Evolutionary conservation across 192 early-diverging fungal genomes (phyloP).

Genomic region (Geranomyces michiganensis): DNA sequence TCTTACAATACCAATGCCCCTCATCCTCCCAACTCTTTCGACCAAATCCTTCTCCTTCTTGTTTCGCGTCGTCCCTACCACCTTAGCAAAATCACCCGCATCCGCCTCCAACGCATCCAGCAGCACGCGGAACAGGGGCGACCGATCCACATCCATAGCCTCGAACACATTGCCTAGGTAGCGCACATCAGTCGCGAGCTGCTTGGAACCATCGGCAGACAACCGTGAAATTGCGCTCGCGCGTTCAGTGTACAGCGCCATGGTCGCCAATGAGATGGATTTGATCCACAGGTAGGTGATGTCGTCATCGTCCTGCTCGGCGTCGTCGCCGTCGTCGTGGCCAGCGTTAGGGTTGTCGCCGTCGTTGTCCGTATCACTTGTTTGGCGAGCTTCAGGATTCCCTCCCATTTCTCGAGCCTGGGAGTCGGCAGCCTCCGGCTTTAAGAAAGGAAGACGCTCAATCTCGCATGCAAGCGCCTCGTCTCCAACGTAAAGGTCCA

Average conservation of each 20-base stretch:
- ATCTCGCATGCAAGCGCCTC: conserved; percentile 53
- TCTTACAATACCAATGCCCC: background rate
- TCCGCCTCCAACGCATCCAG: conserved; percentile 1
- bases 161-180: conserved; percentile 65
- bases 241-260: conserved; percentile 45
- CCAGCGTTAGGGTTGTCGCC: conserved; percentile 16
- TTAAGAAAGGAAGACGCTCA: conserved; percentile 47
- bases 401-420: conserved; percentile 12
- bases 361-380: conserved; percentile 18
- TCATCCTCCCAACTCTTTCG: background rate
- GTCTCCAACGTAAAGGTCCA: conserved; percentile 66
- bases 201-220: conserved; percentile 52
- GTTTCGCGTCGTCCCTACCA: background rate
- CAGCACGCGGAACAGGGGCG: background rate
- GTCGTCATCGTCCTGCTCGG: conserved; percentile 32
- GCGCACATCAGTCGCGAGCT: conserved; percentile 65
- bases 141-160: conserved; percentile 54
- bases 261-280: conserved; percentile 62
- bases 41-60: conserved; percentile 1
- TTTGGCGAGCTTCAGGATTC: background rate
- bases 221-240: conserved; percentile 48
- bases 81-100: background rate
- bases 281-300: conserved; percentile 71
- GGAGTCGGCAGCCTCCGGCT: background rate
- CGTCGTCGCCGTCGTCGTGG: background rate